Evolutionary conservation across 495 filamentous ascomycete species (phyloP), one percentile per base, ranked within the genome.

Genomic region (Tuber brumale): DNA sequence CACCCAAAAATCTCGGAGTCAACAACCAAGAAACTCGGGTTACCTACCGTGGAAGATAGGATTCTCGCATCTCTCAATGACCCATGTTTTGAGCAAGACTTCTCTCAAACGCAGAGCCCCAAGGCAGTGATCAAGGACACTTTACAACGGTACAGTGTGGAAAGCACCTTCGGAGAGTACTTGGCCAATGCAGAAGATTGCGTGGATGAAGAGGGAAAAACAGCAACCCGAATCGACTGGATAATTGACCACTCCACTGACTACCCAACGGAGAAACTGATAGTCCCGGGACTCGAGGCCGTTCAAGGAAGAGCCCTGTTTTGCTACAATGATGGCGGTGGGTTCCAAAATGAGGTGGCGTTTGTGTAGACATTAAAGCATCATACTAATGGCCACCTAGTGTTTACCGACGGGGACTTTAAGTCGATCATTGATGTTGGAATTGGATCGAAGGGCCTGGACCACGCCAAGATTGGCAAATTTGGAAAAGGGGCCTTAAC

Each of bases 121-220:
- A 79, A 73, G 21, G 83, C 83, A 12, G 77, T 80, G 1, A 86
- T 86, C 70, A 73, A 70, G 37, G 85, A 86, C 74, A 85, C 85
- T 19, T 71, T 86, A 21, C 76, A 76, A 57, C 83, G 85, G 42
- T 86, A 86, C 70, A 76, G 79, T 3, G 75, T 84, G 21, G 81
- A 81, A 61, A 77, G 77, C 19, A 86, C 85, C 18, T 86, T 86
- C 73, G 83, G 80, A 27, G 85, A 86, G 74, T 86, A 85, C 75
- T 81, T 86, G 21, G 85, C 85, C 21, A 86, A 86, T 75, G 85
- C 85, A 5, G 85, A 86, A 69, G 85, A 86, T 69, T 78, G 79
- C 46, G 51, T 75, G 44, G 57, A 31, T 18, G 5, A 66, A 6
- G 57, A 12, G 57, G 57, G 57, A 0, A 66, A 66, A 66, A 75